Conservation (phyloP, 345 rosid genomes). For the Brassica napus region Da-Ae NC_063438.1:5384001-5384500, state of each 20-base stretch:
- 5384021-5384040: too few relatives aligned
- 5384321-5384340: not conserved
- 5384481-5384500: not conserved
- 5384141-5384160: not conserved
- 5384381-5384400: not conserved
- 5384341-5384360: not conserved
- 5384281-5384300: not conserved
- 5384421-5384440: not conserved
- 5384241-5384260: constrained; percentile 10
- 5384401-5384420: not conserved
- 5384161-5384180: constrained; percentile 4
- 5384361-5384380: not conserved
- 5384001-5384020: too few relatives aligned
- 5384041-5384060: too few relatives aligned
- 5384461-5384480: constrained; percentile 8
- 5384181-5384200: constrained; percentile 5
- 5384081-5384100: too few relatives aligned
- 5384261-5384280: constrained; percentile 16
- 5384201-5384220: not conserved
- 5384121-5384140: not conserved
- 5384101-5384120: too few relatives aligned
- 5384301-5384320: not conserved
- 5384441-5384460: constrained; percentile 8
- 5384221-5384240: not conserved
- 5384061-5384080: too few relatives aligned